phyloP scores from a whole-genome alignment of 78 protist genomes.

The Dictyostelium firmibasis region DNA sequence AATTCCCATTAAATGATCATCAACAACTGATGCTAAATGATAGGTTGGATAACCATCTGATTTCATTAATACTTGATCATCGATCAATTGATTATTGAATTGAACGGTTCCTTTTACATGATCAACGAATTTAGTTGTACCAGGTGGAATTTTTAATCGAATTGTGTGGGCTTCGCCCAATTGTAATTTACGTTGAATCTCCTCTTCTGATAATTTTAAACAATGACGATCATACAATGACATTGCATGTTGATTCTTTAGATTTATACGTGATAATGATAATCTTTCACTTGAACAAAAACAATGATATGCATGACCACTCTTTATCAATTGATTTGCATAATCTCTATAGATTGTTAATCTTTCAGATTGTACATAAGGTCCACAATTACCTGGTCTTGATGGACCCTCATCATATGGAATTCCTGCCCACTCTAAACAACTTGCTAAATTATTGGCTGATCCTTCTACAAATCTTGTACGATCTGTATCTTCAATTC shows the following conservation, averaged over 20 bases:
- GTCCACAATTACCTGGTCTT: neutral
- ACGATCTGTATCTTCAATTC: constrained; percentile 93
- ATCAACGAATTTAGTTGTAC: constrained; percentile 60
- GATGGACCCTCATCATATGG: constrained; percentile 77
- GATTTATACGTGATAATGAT: neutral
- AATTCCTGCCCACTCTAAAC: constrained; percentile 82
- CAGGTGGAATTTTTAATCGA: constrained; percentile 48
- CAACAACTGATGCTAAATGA: constrained; percentile 93
- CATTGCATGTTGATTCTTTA: constrained; percentile 8
- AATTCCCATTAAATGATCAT: constrained; percentile 90
- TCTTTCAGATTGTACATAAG: constrained; percentile 80
- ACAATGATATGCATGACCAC: constrained; percentile 89
- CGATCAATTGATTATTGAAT: constrained; percentile 57
- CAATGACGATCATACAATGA: constrained; percentile 73
- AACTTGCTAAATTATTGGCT: constrained; percentile 39
- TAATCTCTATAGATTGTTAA: constrained; percentile 45
- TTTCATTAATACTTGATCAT: constrained; percentile 89
- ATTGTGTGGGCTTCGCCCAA: constrained; percentile 21
- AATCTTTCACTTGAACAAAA: constrained; percentile 82
- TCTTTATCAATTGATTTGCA: constrained; percentile 38
- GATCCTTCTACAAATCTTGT: constrained; percentile 72
- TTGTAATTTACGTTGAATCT: neutral
- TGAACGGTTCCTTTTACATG: constrained; percentile 71
- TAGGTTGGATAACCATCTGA: constrained; percentile 93
- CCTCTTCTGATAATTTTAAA: constrained; percentile 43